phyloP scores from a whole-genome alignment of 2,329 filamentous ascomycete genomes.

The Incumbomyces delicatus region DNA sequence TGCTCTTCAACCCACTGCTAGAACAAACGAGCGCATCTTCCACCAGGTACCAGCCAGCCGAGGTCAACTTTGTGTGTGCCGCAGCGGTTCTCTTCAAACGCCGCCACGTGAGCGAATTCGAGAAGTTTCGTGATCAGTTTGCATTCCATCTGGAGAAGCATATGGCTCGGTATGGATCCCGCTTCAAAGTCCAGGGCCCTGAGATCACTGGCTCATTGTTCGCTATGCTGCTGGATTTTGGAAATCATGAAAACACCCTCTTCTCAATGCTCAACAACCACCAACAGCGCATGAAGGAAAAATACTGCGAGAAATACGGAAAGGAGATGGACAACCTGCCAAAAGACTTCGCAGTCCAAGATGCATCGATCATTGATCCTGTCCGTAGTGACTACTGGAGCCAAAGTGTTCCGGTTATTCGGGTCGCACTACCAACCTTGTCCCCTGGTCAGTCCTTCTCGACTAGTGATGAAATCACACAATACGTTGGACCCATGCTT shows the following conservation, averaged over 20 bases:
- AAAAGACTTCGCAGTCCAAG: conserved; percentile 2
- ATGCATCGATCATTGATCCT: neutral
- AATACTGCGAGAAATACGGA: neutral
- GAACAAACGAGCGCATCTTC: conserved; percentile 26
- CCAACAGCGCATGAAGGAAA: conserved; percentile 3
- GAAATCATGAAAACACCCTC: conserved; percentile 28
- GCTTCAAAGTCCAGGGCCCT: conserved; percentile 45
- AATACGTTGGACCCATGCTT: conserved; percentile 30
- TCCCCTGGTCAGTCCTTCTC: neutral
- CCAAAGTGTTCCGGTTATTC: neutral
- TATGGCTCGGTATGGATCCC: conserved; percentile 36
- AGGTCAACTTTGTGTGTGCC: conserved; percentile 43
- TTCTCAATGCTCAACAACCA: conserved; percentile 23
- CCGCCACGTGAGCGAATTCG: conserved; percentile 29
- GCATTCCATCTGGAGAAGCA: conserved; percentile 38
- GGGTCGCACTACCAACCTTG: neutral
- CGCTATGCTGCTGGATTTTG: conserved; percentile 47
- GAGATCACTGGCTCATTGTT: conserved; percentile 47
- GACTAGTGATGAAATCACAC: conserved; percentile 22
- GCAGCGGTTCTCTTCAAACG: conserved; percentile 42
- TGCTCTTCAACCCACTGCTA: conserved; percentile 44
- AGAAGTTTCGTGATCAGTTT: conserved; percentile 32
- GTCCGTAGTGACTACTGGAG: conserved; percentile 1
- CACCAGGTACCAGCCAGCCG: conserved; percentile 25
- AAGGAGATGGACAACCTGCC: conserved; percentile 2